Percentiles rank a stretch among this genome's conserved stretches.
Evolutionary conservation across 257 asterid genomes (phyloP).

Genomic region (Craterostigma plantagineum): DNA sequence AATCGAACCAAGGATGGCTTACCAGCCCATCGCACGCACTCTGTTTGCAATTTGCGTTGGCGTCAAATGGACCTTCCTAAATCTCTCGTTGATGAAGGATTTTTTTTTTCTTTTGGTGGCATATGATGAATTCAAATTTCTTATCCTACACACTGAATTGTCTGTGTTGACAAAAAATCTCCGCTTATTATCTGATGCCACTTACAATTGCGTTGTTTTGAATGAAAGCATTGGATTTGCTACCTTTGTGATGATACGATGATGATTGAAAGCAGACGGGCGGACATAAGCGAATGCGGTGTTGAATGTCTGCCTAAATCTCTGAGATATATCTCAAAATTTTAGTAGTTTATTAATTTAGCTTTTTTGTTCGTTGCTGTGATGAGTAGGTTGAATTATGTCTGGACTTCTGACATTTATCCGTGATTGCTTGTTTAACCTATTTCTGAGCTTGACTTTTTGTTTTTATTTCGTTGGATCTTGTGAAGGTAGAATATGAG

Average conservation of each 20-base stretch:
- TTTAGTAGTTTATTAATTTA: too few relatives aligned
- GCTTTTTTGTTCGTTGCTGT: conserved; percentile 6
- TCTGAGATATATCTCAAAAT: too few relatives aligned
- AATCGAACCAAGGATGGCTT: conserved; percentile 31
- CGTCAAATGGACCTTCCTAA: conserved; percentile 45
- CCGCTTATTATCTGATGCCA: conserved; percentile 59
- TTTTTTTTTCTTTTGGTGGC: conserved; percentile 10
- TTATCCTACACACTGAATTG: conserved; percentile 29
- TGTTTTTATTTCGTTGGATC: background rate
- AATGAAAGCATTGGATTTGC: too few relatives aligned
- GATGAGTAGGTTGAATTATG: conserved; percentile 30
- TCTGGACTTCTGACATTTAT: conserved; percentile 40
- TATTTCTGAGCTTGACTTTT: conserved; percentile 19
- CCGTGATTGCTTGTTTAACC: conserved; percentile 18
- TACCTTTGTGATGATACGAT: conserved; percentile 11
- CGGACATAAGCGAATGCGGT: conserved; percentile 63
- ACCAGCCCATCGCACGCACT: conserved; percentile 45
- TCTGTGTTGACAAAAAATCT: conserved; percentile 24
- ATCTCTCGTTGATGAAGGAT: conserved; percentile 1
- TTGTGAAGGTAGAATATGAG: too few relatives aligned
- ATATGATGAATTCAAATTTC: conserved; percentile 16
- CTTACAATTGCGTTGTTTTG: conserved; percentile 1
- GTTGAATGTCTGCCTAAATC: conserved; percentile 54
- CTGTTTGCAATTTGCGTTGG: conserved; percentile 23
- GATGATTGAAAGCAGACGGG: conserved; percentile 56